Conservation (phyloP, 306 rosid genomes). For the Pterocarpus macrocarpus region DNA sequence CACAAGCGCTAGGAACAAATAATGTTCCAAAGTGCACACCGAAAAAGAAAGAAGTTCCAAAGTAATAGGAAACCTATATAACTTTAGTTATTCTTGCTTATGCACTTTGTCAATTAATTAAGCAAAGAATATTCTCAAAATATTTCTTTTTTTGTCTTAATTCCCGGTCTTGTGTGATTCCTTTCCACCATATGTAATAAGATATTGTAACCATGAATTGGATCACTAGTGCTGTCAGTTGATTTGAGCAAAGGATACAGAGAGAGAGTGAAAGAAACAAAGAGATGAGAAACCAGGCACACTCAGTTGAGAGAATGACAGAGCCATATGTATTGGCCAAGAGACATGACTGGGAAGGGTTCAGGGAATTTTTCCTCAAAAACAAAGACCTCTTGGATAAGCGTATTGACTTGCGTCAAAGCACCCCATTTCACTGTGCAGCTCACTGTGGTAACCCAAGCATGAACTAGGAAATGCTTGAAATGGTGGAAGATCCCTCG, state of each 20-base stretch:
- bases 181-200: neutral
- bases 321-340: slow-evolving; percentile 11
- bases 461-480: slow-evolving; percentile 37
- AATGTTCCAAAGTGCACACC: too few relatives aligned
- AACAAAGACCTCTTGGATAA: neutral
- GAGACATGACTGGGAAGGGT: neutral
- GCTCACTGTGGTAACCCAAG: slow-evolving; percentile 44
- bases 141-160: too few relatives aligned
- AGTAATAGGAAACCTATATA: too few relatives aligned
- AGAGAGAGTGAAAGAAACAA: neutral
- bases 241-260: neutral
- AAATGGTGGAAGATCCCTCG: neutral
- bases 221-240: too few relatives aligned
- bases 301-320: neutral
- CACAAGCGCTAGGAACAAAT: too few relatives aligned
- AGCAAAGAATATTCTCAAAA: too few relatives aligned
- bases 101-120: too few relatives aligned
- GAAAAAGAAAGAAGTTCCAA: too few relatives aligned
- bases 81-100: too few relatives aligned
- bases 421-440: slow-evolving; percentile 51
- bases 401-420: slow-evolving; percentile 34
- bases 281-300: neutral
- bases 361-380: neutral
- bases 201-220: too few relatives aligned
- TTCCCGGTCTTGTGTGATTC: too few relatives aligned